Base-by-base conservation (phyloP, 768 basidiomycete genomes). In the Nidularia sp. region DNA sequence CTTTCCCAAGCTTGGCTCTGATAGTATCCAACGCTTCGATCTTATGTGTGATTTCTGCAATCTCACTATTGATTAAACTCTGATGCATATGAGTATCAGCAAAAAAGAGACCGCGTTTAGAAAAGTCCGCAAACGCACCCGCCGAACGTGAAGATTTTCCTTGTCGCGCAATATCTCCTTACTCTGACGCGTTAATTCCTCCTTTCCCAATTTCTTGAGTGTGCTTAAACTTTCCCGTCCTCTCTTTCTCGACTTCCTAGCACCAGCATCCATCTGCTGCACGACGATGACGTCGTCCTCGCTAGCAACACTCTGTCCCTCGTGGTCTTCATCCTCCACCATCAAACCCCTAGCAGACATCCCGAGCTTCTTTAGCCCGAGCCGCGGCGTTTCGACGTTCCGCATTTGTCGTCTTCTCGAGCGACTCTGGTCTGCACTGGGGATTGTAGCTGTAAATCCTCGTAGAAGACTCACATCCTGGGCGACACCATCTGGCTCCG, bases 401-500 rank as follows among this genome's bases (percentile, higher is more conserved):
- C 94, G 77, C 68, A 89, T 83, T 66, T 91, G 86, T 53, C 93
- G 70, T 56, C 94, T 70, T 54, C 93, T 75, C 10, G 82, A 75
- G 55, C 88, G 85, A 50, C 90, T 79, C 63, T 84, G 80, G 58
- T 93, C 88, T 36, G 94, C 83, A 62, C 88, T 90, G 9, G 96
- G 96, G 42, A 97, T 89, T 2, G 96, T 98, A 13, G 96, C 96
- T 61, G 91, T 88, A 69, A 98, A 98, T 0, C 96, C 96, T 44
- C 88, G 83, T 41, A 97, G 71, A 34, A 98, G 75, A 60, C 90
- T 91, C 48, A 94, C 85, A 60, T 83, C 80, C 12, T 79, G 77
- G 4, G 86, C 86, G 32, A 86, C 75, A 36, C 84, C 86, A 10
- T 82, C 81, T 12, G 81, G 80, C 58, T 91, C 89, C 2, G 90